A percentile compares a stretch with the other conserved stretches of the same genome.
Conservation (phyloP, 108 stramenopile genomes). For the Fistulifera solaris region DNA sequence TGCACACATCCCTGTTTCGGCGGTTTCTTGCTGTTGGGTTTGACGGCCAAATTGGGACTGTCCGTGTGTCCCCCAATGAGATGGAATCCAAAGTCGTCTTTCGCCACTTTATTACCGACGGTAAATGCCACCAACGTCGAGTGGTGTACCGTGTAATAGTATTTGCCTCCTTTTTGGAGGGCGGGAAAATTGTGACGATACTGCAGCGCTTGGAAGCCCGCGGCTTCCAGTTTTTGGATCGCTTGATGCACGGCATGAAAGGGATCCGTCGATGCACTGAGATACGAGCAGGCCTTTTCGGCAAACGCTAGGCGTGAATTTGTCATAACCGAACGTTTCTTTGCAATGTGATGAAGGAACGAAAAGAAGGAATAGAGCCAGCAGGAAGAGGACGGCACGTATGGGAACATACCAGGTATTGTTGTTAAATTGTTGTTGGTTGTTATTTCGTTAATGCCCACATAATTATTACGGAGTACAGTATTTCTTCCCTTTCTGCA, state of each 20-base stretch:
- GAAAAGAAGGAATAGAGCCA: no score
- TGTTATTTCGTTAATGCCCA: no score
- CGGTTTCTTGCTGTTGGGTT: conserved; percentile 57
- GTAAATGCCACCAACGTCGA: conserved; percentile 90
- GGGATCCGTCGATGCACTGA: conserved; percentile 63
- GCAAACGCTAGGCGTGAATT: conserved; percentile 22
- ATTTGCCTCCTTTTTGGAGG: conserved; percentile 72
- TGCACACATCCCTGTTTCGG: conserved; percentile 28
- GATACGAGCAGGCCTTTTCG: conserved; percentile 56
- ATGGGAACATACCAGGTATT: no score
- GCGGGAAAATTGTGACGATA: conserved; percentile 6
- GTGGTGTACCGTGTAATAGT: conserved; percentile 89
- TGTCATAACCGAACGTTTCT: no score
- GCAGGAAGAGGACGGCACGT: no score
- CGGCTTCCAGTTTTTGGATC: conserved; percentile 33
- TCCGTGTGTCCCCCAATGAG: conserved; percentile 83
- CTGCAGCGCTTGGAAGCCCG: conserved; percentile 50
- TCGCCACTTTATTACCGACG: conserved; percentile 63
- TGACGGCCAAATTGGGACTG: conserved; percentile 85
- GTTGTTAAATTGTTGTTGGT: no score
- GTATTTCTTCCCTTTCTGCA: no score
- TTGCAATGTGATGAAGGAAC: no score
- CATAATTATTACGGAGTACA: no score
- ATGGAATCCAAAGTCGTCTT: conserved; percentile 64
- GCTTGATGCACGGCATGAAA: conserved; percentile 65